Evolutionary conservation across 2,329 filamentous ascomycete species (phyloP), one percentile per base, ranked within the genome.

Genomic region (Curvularia sp.): DNA sequence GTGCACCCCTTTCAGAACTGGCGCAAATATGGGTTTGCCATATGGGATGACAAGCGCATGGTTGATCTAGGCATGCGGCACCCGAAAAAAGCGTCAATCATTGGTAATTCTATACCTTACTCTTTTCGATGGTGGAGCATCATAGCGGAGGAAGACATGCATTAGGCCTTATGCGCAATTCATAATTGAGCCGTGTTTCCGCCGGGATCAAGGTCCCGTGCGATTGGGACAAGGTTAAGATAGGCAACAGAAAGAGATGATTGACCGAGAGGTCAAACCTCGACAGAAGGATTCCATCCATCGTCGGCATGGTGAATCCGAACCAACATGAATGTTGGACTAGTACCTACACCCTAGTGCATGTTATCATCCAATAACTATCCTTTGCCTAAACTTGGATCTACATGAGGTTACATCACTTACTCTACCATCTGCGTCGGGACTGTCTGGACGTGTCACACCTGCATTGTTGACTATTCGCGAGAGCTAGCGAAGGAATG

Each of bases 31-130:
- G 55, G 58, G 5, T 61, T 61, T 39, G 55, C 55, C 24, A 55
- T 61, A 49, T 61, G 55, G 55, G 58, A 61, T 48, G 48, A 58
- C 41, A 61, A 55, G 42, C 58, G 55, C 48, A 61, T 61, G 51
- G 43, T 13, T 20, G 47, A 58, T 48, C 51, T 61, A 13, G 50
- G 58, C 54, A 61, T 61, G 55, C 31, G 38, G 42, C 22, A 55
- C 48, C 54, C 47, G 4, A 52, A 12, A 35, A 30, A 30, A 30
- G 4, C 4, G 28, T 30, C 28, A 30, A 1, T 57, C 18, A 1
- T 38, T 33, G 44, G 13, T 30, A 60, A 54, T 49, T 35, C 26
- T 53, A 26, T 47, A 48, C 0, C 3, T 33, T 54, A 54, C 44
- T 55, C 53, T 49, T 49, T 55, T 43, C 7, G 38, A 38, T 49